Base-by-base conservation (phyloP, 495 filamentous ascomycete species). In the Lasiosphaeria ovina region DNA sequence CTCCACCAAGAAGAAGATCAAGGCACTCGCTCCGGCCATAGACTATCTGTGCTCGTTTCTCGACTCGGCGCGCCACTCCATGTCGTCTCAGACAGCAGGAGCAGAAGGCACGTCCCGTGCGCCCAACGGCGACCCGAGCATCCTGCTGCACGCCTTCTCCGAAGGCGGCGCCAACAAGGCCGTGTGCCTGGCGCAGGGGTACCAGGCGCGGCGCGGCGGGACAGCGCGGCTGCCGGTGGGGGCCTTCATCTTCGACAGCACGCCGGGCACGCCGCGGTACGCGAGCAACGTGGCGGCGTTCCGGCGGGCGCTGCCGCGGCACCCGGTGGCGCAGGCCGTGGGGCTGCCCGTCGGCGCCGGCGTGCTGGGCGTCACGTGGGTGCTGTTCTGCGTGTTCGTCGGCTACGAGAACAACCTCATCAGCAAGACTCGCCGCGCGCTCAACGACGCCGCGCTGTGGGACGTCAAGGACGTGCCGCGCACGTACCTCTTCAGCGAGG, bases 101-200 rank as follows among this genome's bases (percentile, higher is more conserved):
- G 24, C 24, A 24, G 24, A 24, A 24, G 24, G 2, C 24, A 24
- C 24, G 24, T 24, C 16, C 48, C 31, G 16, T 6, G 24, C 5
- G 31, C 35, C 31, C 36, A 33, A 36, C 53, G 1, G 1, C 11
- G 51, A 48, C 17, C 10, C 49, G 54, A 66, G 63, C 42, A 61
- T 78, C 40, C 64, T 78, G 6, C 54, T 80, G 0, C 77, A 80
- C 64, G 62, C 67, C 51, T 80, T 78, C 69, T 79, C 76, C 16
- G 73, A 79, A 62, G 76, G 75, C 35, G 76, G 77, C n/a, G 62
- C 69, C 8, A 69, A 68, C 62, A 76, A 72, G 7, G 60, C 66
- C 36, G 62, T 65, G 3, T 48, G 59, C 32, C 60, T 78, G 10
- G 74, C 74, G 4, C 57, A 57, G 36, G 50, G 47, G 12, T 78